Percentiles rank a stretch among this genome's conserved stretches.
These are phyloP conservation scores for Tritrichomonas musculus DNA, from an alignment of 208 protist species.

Conservation along the genomic window DNA sequence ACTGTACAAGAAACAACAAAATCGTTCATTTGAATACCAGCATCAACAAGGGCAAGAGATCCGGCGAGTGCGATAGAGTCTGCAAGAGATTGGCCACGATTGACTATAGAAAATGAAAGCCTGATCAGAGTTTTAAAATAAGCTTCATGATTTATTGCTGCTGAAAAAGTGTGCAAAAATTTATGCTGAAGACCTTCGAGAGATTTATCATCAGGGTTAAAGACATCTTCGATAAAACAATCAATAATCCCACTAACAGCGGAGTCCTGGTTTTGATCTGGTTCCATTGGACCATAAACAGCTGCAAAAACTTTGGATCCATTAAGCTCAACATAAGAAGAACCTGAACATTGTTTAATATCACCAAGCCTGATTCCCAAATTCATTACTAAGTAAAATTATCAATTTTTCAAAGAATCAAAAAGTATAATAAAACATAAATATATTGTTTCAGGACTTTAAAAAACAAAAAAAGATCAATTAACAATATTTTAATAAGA, in stretches of 20 bases:
- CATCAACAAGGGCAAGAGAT: not conserved
- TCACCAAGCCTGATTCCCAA: not conserved
- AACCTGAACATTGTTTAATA: not conserved
- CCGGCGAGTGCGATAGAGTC: not conserved
- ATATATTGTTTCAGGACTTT: no score
- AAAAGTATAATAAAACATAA: no score
- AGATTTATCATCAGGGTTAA: not conserved
- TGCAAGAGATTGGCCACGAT: not conserved
- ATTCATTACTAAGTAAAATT: not conserved
- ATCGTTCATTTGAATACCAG: conserved; percentile 26
- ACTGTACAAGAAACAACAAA: not conserved
- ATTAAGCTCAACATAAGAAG: not conserved
- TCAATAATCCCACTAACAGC: not conserved
- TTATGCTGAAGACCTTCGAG: not conserved
- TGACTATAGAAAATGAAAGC: not conserved
- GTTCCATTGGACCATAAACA: conserved; percentile 26
- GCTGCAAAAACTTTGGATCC: conserved; percentile 2
- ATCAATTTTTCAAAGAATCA: not conserved
- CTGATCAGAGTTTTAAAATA: conserved; percentile 26
- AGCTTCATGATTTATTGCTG: not conserved
- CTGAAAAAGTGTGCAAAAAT: not conserved
- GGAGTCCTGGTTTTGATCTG: conserved; percentile 6
- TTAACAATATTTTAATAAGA: no score
- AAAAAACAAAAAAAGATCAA: no score
- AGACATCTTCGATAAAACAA: not conserved